phyloP scores from a whole-genome alignment of 208 protist genomes.

The Acanthamoeba culbertsoni region DNA sequence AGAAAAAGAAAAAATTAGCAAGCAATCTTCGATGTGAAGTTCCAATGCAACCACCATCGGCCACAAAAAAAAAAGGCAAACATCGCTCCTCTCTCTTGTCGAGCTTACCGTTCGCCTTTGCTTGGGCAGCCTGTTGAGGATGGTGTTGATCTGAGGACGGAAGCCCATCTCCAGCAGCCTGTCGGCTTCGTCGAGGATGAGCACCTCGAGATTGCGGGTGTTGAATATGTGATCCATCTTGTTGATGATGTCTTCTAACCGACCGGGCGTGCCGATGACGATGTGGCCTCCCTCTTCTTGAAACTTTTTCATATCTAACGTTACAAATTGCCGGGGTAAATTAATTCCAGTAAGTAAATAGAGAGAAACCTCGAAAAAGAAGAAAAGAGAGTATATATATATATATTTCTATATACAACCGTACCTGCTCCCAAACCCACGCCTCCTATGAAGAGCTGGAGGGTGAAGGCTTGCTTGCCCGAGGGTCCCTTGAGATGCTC shows the following conservation, averaged over 20 bases:
- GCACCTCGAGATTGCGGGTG: conserved; percentile 79
- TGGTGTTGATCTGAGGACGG: conserved; percentile 76
- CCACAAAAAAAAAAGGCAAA: neutral
- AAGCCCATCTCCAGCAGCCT: conserved; percentile 89
- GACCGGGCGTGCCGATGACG: conserved; percentile 80
- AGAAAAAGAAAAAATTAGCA: neutral
- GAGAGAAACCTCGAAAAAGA: neutral
- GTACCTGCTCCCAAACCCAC: conserved; percentile 58
- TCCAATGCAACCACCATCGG: neutral
- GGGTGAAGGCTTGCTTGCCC: conserved; percentile 5
- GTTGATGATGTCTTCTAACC: conserved; percentile 74
- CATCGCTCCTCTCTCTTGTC: neutral
- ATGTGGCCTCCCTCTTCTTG: conserved; percentile 70
- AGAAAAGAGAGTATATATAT: neutral
- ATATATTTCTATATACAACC: neutral
- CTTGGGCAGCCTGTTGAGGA: conserved; percentile 81
- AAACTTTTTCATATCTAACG: conserved; percentile 32
- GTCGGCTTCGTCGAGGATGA: conserved; percentile 88
- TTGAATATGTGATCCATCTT: conserved; percentile 42
- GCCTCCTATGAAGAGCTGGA: conserved; percentile 75
- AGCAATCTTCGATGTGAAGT: neutral
- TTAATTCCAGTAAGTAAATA: neutral
- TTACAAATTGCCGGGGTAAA: neutral
- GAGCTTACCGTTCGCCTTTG: conserved; percentile 79
- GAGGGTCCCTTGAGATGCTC: neutral